These are phyloP conservation scores for Exophiala calicioides DNA, from an alignment of 2,329 filamentous ascomycete species.

Conservation along the genomic window DNA sequence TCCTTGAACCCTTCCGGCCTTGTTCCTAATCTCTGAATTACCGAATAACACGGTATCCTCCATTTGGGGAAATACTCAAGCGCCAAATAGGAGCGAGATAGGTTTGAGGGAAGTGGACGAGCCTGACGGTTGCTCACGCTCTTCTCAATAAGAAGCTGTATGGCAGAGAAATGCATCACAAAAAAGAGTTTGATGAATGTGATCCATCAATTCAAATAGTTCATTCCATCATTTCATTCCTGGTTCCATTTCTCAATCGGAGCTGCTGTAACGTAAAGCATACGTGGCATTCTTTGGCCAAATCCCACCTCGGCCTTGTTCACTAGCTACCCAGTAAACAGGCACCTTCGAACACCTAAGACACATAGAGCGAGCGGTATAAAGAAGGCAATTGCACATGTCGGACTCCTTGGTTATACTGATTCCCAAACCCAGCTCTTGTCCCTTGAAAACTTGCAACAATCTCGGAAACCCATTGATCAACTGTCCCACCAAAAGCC, in stretches of 20 bases:
- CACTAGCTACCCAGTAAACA: neutral
- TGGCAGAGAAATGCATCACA: neutral
- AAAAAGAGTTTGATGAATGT: neutral
- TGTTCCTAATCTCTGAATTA: too few relatives aligned
- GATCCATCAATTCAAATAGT: neutral
- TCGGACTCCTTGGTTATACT: neutral
- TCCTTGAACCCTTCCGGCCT: too few relatives aligned
- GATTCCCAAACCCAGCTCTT: neutral
- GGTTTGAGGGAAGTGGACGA: too few relatives aligned
- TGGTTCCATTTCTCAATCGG: conserved; percentile 8
- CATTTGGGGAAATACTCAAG: too few relatives aligned
- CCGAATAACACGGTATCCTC: too few relatives aligned
- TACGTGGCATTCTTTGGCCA: conserved; percentile 15
- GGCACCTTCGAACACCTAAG: neutral
- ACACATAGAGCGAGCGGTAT: neutral
- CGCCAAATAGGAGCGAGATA: too few relatives aligned
- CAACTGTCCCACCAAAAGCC: neutral
- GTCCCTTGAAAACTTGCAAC: too few relatives aligned
- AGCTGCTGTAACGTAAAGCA: conserved; percentile 28
- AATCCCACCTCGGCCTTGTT: neutral
- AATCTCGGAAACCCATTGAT: neutral
- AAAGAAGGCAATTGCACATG: neutral
- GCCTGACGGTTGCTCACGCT: neutral
- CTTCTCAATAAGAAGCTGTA: neutral
- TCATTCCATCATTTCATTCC: conserved; percentile 3